phyloP scores from a whole-genome alignment of 306 rosid species.

The Cyclanthera cordifolia region DNA sequence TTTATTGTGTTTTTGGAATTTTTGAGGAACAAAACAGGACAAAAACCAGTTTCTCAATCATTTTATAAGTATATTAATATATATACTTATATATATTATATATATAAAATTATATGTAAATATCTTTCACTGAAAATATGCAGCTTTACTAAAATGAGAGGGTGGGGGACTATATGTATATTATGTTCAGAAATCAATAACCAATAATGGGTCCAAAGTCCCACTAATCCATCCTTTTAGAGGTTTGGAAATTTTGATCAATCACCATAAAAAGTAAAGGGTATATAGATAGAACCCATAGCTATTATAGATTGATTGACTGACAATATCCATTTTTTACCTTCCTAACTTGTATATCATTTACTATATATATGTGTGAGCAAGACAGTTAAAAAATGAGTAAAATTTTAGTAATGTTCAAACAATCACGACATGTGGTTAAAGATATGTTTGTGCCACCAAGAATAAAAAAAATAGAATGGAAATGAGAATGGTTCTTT shows the following conservation, averaged over 20 bases:
- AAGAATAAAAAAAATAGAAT: no score
- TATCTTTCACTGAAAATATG: not conserved
- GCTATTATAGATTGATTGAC: not conserved
- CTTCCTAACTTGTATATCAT: no score
- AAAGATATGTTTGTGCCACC: no score
- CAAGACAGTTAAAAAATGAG: not conserved
- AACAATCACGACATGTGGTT: no score
- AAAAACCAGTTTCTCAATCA: not conserved
- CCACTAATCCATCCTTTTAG: not conserved
- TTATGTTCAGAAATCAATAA: not conserved
- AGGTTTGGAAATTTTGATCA: not conserved
- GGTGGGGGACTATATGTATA: not conserved
- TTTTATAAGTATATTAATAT: not conserved
- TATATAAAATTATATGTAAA: not conserved
- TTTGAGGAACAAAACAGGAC: not conserved
- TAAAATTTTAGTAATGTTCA: no score
- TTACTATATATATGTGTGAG: no score
- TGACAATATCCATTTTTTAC: not conserved
- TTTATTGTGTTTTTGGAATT: constrained; percentile 4
- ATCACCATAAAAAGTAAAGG: not conserved
- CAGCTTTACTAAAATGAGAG: not conserved
- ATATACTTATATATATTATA: not conserved
- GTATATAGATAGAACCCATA: not conserved
- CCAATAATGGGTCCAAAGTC: not conserved
- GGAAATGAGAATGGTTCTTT: no score